These are phyloP conservation scores for Wickerhamiella domercqiae DNA, from an alignment of 805 yeast genomes.

Conservation along the genomic window DNA sequence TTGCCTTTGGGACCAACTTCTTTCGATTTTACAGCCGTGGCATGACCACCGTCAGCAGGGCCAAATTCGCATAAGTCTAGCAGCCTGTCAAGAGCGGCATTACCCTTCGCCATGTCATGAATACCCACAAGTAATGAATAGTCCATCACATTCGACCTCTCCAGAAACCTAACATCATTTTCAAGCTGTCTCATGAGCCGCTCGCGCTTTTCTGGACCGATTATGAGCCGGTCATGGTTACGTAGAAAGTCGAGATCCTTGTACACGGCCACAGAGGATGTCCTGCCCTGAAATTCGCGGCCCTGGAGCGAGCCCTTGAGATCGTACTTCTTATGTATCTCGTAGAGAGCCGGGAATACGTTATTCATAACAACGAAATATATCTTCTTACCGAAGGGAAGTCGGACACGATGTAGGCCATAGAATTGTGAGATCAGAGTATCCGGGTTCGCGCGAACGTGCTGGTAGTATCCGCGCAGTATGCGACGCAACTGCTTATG, in stretches of 20 bases:
- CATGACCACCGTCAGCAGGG: slow-evolving; percentile 7
- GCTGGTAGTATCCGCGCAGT: slow-evolving; percentile 60
- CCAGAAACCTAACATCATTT: slow-evolving; percentile 57
- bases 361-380: slow-evolving; percentile 96
- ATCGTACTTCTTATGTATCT: slow-evolving; percentile 73
- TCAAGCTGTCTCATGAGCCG: slow-evolving; percentile 54
- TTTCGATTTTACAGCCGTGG: slow-evolving; percentile 3
- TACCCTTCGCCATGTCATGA: slow-evolving; percentile 56
- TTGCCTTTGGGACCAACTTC: slow-evolving; percentile 9
- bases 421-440: slow-evolving; percentile 90
- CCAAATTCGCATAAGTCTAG: slow-evolving; percentile 17
- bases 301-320: slow-evolving; percentile 90
- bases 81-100: slow-evolving; percentile 23
- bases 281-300: slow-evolving; percentile 26
- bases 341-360: slow-evolving; percentile 84
- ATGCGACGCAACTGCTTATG: slow-evolving; percentile 67
- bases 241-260: slow-evolving; percentile 87
- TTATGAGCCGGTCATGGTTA: slow-evolving; percentile 41
- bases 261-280: slow-evolving; percentile 31
- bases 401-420: slow-evolving; percentile 84
- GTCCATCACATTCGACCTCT: slow-evolving; percentile 81
- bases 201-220: slow-evolving; percentile 57
- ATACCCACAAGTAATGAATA: slow-evolving; percentile 81
- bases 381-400: slow-evolving; percentile 69
- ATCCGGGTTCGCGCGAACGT: slow-evolving; percentile 70